phyloP scores from a whole-genome alignment of 2,329 filamentous ascomycete genomes.

The Trichoderma hamatum region DNA sequence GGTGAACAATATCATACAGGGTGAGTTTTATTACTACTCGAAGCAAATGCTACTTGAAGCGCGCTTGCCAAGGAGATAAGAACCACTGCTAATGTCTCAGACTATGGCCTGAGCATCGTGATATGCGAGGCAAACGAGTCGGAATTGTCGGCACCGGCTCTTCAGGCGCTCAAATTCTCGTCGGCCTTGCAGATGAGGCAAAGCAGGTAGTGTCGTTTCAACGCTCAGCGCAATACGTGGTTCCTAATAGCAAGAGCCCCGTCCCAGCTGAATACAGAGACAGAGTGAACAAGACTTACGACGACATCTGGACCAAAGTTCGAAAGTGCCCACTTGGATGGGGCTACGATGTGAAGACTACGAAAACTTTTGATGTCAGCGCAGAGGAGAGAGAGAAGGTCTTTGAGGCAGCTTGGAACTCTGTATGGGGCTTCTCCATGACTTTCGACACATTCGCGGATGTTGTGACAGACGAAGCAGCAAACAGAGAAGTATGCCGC shows the following conservation, averaged over 20 bases:
- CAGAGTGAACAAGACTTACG: constrained; percentile 1
- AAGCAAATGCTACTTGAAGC: not conserved
- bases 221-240: not conserved
- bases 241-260: not conserved
- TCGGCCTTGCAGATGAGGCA: not conserved
- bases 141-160: not conserved
- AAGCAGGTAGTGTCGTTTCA: not conserved
- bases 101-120: not conserved
- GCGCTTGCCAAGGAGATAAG: not conserved
- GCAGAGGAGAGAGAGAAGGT: not conserved
- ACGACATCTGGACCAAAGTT: not conserved
- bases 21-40: not conserved
- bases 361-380: not conserved
- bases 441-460: not conserved
- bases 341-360: not conserved
- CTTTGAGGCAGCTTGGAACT: not conserved
- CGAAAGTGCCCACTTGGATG: not conserved
- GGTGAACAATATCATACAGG: constrained; percentile 4
- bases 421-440: not conserved
- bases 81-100: not conserved
- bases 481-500: not conserved
- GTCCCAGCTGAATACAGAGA: constrained; percentile 2
- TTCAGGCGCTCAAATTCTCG: not conserved
- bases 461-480: not conserved
- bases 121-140: not conserved